A percentile compares a stretch with the other conserved stretches of the same genome.
Evolutionary conservation across 2,329 filamentous ascomycete species (phyloP).

Genomic region (Ilyonectria sp.): DNA sequence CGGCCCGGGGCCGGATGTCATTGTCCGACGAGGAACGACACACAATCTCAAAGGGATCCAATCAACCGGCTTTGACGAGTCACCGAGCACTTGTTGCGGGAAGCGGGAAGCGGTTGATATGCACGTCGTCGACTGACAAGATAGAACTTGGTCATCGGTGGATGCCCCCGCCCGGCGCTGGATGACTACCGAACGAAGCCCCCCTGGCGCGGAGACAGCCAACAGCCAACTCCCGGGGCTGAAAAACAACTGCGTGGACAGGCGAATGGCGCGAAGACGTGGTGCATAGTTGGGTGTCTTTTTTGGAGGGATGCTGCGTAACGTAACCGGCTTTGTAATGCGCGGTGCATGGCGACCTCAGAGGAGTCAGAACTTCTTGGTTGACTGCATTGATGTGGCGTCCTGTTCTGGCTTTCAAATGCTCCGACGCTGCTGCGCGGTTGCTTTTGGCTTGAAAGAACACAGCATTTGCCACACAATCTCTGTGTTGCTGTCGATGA

Average conservation of each 20-base stretch:
- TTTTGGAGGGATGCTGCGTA: background rate
- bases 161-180: background rate
- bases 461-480: background rate
- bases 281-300: too few species aligned
- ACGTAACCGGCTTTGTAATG: background rate
- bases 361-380: too few species aligned
- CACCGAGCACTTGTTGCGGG: background rate
- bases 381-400: background rate
- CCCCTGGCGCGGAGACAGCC: background rate
- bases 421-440: background rate
- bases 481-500: background rate
- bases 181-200: background rate
- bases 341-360: too few species aligned
- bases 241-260: background rate
- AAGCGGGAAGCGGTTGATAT: background rate
- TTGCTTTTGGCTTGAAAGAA: background rate
- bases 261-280: background rate
- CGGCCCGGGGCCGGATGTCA: background rate
- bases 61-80: background rate
- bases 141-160: background rate
- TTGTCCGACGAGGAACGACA: too few species aligned
- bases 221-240: background rate
- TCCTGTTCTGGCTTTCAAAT: background rate
- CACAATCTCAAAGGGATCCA: background rate
- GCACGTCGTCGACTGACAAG: background rate